Evolutionary conservation across 2,329 filamentous ascomycete species (phyloP).

Genomic region (Anthostomella pinea): DNA sequence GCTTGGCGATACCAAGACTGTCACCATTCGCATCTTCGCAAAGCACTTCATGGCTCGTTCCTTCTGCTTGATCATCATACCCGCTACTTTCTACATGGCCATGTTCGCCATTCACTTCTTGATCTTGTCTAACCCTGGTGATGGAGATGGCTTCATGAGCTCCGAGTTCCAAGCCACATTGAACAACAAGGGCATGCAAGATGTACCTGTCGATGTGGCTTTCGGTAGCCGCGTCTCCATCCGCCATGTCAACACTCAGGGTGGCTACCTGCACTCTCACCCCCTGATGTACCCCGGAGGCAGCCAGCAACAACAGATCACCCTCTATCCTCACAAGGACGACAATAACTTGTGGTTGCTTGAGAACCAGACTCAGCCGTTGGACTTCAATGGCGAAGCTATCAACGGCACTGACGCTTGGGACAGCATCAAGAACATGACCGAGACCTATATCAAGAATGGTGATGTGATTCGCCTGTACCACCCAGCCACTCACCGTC

Average conservation of each 20-base stretch:
- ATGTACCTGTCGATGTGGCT: constrained; percentile 87
- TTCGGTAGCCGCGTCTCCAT: constrained; percentile 83
- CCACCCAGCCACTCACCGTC: constrained; percentile 78
- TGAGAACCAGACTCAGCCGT: constrained; percentile 93
- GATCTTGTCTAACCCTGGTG: constrained; percentile 89
- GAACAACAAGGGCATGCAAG: constrained; percentile 94
- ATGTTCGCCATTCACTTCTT: constrained; percentile 98
- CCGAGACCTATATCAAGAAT: constrained; percentile 65
- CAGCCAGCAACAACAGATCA: constrained; percentile 98
- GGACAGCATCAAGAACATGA: constrained; percentile 66
- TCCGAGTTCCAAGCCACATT: constrained; percentile 97
- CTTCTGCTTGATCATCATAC: constrained; percentile 90
- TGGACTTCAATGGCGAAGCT: constrained; percentile 69
- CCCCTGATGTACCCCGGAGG: constrained; percentile 95
- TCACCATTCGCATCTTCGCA: constrained; percentile 80
- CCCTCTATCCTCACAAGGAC: constrained; percentile 97
- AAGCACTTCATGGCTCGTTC: constrained; percentile 91
- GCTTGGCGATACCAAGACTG: constrained; percentile 82
- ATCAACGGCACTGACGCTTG: constrained; percentile 82
- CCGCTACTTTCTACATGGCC: constrained; percentile 84
- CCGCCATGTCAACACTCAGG: constrained; percentile 95
- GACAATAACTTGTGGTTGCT: constrained; percentile 94
- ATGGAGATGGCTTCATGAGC: constrained; percentile 99
- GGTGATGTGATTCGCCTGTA: constrained; percentile 80
- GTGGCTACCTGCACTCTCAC: constrained; percentile 96